Base-by-base conservation (phyloP, 257 asterid species). In the Thymus quinquecostatus region DNA sequence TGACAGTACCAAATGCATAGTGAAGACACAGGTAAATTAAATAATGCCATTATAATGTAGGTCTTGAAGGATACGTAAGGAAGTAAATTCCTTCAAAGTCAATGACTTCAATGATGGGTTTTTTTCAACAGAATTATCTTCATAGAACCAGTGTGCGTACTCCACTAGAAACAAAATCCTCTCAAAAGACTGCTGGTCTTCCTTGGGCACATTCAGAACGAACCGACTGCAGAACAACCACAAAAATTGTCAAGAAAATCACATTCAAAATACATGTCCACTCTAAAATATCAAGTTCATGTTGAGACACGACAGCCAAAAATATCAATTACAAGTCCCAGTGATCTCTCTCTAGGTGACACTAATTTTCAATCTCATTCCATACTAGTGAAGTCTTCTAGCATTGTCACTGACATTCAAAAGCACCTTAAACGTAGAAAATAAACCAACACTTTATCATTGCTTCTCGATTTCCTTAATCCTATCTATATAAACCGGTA, bases 101-200 rank as follows among this genome's bases (percentile, higher is more conserved):
- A 89, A 82, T 8, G 99, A 95, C 83, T 92, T 95, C 84, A 95
- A 68, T 5, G 99, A 95, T 64, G 99, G 99, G 73, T 95, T 87
- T 73, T 89, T 83, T 77, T 95, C 99, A n/a, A 92, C 98, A 2
- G 98, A 75, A 61, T 95, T 95, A 86, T 95, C 99, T 79, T 95
- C 99, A 53, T 95, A 95, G 75, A 84, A 95, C 99, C 99, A 95
- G 66, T 95, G 97, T 6, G 99, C 99, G 64, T 87, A 89, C 83
- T 95, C 99, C 79, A 95, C 99, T 64, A 95, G 97, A 82, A 95
- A 95, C 81, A 95, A 78, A 69, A 95, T 92, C 86, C 99, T 89
- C 88, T 95, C 99, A 79, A 95, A 95, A 53, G 99, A 92, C 79
- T 92, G 97, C 54, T 89, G 95, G 69, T 95, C 99, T 88, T 95